A percentile compares a stretch with the other conserved stretches of the same genome.
phyloP scores from a whole-genome alignment of 1,139 yeast species.

The Suhomyces bribrorum region DNA sequence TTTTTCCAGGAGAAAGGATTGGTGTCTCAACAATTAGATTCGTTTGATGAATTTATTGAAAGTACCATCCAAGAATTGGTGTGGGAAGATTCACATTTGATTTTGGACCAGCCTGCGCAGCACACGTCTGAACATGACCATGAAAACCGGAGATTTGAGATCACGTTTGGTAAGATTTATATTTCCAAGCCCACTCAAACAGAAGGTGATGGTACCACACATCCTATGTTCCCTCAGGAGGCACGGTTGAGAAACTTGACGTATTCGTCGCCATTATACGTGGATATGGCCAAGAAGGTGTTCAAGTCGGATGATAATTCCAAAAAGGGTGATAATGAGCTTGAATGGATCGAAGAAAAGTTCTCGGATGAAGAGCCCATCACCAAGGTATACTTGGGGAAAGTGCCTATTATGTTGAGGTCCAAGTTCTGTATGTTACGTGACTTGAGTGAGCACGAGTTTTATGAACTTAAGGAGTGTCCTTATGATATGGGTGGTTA shows the following conservation, averaged over 20 bases:
- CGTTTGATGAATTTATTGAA: constrained; percentile 96
- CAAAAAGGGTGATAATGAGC: constrained; percentile 55
- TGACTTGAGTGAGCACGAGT: constrained; percentile 90
- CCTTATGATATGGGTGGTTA: constrained; percentile 99
- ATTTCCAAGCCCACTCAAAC: constrained; percentile 97
- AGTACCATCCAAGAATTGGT: constrained; percentile 95
- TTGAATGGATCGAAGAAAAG: constrained; percentile 67
- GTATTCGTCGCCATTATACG: constrained; percentile 92
- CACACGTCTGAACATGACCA: constrained; percentile 90
- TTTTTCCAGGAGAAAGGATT: constrained; percentile 96
- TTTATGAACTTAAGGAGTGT: constrained; percentile 94
- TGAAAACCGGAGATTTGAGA: constrained; percentile 88
- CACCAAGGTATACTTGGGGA: constrained; percentile 87
- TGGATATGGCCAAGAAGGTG: constrained; percentile 91
- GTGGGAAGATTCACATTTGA: constrained; percentile 91
- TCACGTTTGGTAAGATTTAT: constrained; percentile 94
- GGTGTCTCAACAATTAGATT: constrained; percentile 96
- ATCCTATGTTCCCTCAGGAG: constrained; percentile 97
- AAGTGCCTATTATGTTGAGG: constrained; percentile 96
- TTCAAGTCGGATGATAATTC: constrained; percentile 70
- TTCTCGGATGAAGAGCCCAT: constrained; percentile 58
- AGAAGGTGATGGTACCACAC: constrained; percentile 99
- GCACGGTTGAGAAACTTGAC: constrained; percentile 95
- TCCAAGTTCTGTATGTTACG: constrained; percentile 94
- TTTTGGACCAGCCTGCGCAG: constrained; percentile 97